Conservation (phyloP, 2,329 filamentous ascomycete species). For the Claviceps paspali region DNA sequence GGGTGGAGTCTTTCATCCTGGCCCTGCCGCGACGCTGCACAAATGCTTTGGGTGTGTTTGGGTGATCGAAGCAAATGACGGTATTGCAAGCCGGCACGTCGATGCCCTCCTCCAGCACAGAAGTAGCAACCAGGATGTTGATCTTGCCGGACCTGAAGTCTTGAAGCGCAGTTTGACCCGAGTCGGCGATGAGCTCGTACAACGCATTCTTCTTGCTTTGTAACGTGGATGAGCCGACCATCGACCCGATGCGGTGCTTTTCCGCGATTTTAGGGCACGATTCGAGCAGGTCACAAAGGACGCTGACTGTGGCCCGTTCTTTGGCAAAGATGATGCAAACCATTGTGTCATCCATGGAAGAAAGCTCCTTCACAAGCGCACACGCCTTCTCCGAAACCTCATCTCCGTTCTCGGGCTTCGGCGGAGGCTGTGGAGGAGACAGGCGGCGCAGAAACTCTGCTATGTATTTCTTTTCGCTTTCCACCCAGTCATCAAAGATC, state of each 20-base stretch:
- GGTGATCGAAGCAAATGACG: slow-evolving; percentile 40
- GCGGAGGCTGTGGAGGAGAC: slow-evolving; percentile 4
- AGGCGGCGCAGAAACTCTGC: slow-evolving; percentile 27
- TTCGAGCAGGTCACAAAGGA: slow-evolving; percentile 43
- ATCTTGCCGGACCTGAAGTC: slow-evolving; percentile 37
- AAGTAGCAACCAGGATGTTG: slow-evolving; percentile 47
- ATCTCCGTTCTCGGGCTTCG: slow-evolving; percentile 5
- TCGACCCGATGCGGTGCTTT: slow-evolving; percentile 34
- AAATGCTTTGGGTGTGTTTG: slow-evolving; percentile 37
- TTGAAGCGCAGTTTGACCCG: slow-evolving; percentile 21
- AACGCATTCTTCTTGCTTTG: slow-evolving; percentile 24
- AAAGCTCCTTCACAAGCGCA: slow-evolving; percentile 36
- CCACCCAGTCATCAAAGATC: slow-evolving; percentile 26
- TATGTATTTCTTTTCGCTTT: slow-evolving; percentile 41
- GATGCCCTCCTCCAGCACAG: slow-evolving; percentile 52
- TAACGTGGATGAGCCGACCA: slow-evolving; percentile 37
- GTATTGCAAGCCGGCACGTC: slow-evolving; percentile 50
- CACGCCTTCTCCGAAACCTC: slow-evolving; percentile 42
- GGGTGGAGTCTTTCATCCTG: slow-evolving; percentile 32
- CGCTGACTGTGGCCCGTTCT: slow-evolving; percentile 43
- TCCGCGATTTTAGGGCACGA: slow-evolving; percentile 30
- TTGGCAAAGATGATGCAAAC: slow-evolving; percentile 54
- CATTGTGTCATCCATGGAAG: slow-evolving; percentile 24
- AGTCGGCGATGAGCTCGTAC: slow-evolving; percentile 18
- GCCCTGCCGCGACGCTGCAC: slow-evolving; percentile 42